phyloP scores from a whole-genome alignment of 1,284 basidiomycete genomes.

The Mycena citricolor region DNA sequence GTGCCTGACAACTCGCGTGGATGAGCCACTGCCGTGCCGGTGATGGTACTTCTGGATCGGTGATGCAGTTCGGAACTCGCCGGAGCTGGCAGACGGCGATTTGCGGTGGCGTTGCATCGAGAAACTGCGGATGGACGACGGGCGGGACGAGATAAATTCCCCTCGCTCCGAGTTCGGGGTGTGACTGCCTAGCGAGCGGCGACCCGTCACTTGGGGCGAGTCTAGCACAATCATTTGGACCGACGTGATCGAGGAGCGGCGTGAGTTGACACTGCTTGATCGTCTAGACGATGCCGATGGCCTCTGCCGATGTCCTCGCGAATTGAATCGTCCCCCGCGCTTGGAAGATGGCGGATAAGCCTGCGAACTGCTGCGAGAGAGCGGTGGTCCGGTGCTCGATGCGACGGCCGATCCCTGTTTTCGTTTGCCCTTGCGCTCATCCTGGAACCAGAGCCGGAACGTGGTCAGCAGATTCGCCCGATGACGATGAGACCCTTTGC shows the following conservation, averaged over 20 bases:
- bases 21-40: constrained; percentile 70
- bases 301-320: constrained; percentile 54
- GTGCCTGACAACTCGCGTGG: constrained; percentile 74
- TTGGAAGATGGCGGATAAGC: too few species aligned
- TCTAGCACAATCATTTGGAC: constrained; percentile 59
- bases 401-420: constrained; percentile 42
- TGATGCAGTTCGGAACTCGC: constrained; percentile 66
- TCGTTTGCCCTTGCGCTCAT: constrained; percentile 75
- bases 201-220: constrained; percentile 56
- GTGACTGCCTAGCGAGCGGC: constrained; percentile 67
- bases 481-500: constrained; percentile 36
- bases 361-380: constrained; percentile 3
- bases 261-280: constrained; percentile 80
- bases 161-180: constrained; percentile 79
- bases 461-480: constrained; percentile 71
- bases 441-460: constrained; percentile 79
- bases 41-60: constrained; percentile 72
- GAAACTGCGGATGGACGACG: constrained; percentile 73
- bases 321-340: constrained; percentile 31
- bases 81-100: constrained; percentile 73
- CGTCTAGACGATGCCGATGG: constrained; percentile 70
- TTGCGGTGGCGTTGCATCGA: constrained; percentile 64
- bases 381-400: constrained; percentile 21
- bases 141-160: constrained; percentile 69
- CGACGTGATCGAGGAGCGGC: constrained; percentile 68